Conservation (phyloP, 1,139 yeast species). For the Nakaseomyces delphensis region DNA sequence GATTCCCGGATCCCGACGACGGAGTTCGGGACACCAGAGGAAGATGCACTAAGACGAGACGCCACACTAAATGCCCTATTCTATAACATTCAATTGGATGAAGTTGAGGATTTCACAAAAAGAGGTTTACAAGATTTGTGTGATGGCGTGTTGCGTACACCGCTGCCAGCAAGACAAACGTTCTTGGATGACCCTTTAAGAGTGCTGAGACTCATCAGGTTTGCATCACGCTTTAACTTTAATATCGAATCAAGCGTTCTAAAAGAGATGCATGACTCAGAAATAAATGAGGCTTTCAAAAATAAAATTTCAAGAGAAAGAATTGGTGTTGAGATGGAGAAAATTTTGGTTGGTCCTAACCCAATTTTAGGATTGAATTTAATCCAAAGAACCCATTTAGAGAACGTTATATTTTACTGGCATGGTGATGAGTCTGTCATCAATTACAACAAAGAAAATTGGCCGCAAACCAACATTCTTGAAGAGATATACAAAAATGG, state of each 20-base stretch:
- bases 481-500: slow-evolving; percentile 12
- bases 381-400: slow-evolving; percentile 47
- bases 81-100: slow-evolving; percentile 58
- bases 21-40: slow-evolving; percentile 78
- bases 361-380: slow-evolving; percentile 59
- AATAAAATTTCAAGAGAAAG: slow-evolving; percentile 83
- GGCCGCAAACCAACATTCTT: slow-evolving; percentile 12
- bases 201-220: slow-evolving; percentile 73
- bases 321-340: slow-evolving; percentile 76
- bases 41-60: slow-evolving; percentile 89
- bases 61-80: slow-evolving; percentile 90
- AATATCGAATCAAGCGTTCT: slow-evolving; percentile 50
- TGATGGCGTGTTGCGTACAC: slow-evolving; percentile 72
- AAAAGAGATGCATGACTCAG: slow-evolving; percentile 54
- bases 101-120: slow-evolving; percentile 78
- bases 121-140: slow-evolving; percentile 63
- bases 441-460: slow-evolving; percentile 16
- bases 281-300: slow-evolving; percentile 50
- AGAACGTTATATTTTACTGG: slow-evolving; percentile 47
- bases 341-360: slow-evolving; percentile 55
- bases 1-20: slow-evolving; percentile 72
- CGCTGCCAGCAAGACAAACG: slow-evolving; percentile 74
- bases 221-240: slow-evolving; percentile 74
- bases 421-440: slow-evolving; percentile 21
- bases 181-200: slow-evolving; percentile 90